A percentile compares a stretch with the other conserved stretches of the same genome.
Evolutionary conservation across 768 basidiomycete genomes (phyloP).

Genomic region (Galerina marginata): DNA sequence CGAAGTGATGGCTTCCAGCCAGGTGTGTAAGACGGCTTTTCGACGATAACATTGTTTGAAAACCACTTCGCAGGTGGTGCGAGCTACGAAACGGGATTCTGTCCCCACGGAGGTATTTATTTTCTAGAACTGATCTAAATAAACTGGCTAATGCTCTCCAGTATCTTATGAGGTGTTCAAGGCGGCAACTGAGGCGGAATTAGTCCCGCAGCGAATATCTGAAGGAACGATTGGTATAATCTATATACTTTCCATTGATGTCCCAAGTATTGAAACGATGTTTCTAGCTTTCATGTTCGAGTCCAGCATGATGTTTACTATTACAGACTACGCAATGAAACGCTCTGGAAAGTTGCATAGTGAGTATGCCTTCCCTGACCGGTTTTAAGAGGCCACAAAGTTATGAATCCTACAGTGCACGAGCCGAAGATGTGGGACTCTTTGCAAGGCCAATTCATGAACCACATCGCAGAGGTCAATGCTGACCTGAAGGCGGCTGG

Average conservation of each 20-base stretch:
- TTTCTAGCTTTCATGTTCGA: slow-evolving; percentile 66
- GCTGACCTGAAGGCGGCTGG: slow-evolving; percentile 49
- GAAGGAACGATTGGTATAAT: slow-evolving; percentile 58
- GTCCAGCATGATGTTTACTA: slow-evolving; percentile 63
- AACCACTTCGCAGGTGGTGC: slow-evolving; percentile 42
- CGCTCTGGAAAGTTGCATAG: slow-evolving; percentile 63
- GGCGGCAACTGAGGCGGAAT: slow-evolving; percentile 57
- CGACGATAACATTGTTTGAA: neutral
- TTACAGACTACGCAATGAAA: slow-evolving; percentile 70
- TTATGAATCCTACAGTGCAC: slow-evolving; percentile 44
- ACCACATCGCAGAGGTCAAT: slow-evolving; percentile 62
- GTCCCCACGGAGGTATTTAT: slow-evolving; percentile 62
- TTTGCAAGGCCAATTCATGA: slow-evolving; percentile 60
- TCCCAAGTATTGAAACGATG: neutral
- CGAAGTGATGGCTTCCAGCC: slow-evolving; percentile 67
- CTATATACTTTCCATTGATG: neutral
- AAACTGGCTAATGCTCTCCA: slow-evolving; percentile 19
- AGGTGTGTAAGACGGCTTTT: slow-evolving; percentile 33
- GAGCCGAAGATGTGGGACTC: slow-evolving; percentile 73
- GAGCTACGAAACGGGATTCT: slow-evolving; percentile 68
- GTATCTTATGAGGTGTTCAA: slow-evolving; percentile 67
- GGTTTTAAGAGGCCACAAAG: neutral
- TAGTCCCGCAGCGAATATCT: slow-evolving; percentile 54
- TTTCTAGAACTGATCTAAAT: neutral
- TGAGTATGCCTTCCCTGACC: slow-evolving; percentile 27